Evolutionary conservation across 2,329 filamentous ascomycete species (phyloP).

Genomic region (Dryadomyces quercivorus): DNA sequence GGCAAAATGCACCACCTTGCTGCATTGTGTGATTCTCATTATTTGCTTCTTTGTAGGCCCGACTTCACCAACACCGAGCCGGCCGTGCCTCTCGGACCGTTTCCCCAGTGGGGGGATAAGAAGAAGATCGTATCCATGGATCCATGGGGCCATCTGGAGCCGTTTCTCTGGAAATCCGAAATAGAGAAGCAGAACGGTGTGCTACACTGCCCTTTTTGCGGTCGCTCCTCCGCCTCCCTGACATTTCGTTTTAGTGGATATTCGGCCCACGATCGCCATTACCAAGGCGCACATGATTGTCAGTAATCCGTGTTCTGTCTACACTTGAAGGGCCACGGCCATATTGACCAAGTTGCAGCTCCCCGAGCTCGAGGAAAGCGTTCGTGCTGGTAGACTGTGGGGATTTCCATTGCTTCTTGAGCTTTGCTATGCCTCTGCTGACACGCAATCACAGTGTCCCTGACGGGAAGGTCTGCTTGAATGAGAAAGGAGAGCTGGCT

Average conservation of each 20-base stretch:
- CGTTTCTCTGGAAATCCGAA: slow-evolving; percentile 69
- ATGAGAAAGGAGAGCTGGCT: slow-evolving; percentile 71
- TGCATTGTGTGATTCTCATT: not conserved
- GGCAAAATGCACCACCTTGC: not conserved
- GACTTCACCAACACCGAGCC: slow-evolving; percentile 71
- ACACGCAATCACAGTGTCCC: slow-evolving; percentile 28
- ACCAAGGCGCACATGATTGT: slow-evolving; percentile 88
- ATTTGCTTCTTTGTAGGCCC: slow-evolving; percentile 24
- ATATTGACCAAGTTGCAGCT: slow-evolving; percentile 31
- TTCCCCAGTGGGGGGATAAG: slow-evolving; percentile 76
- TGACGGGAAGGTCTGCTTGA: slow-evolving; percentile 86
- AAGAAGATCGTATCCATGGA: slow-evolving; percentile 98
- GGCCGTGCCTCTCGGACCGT: slow-evolving; percentile 77
- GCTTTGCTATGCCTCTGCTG: not conserved
- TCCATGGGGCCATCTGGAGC: slow-evolving; percentile 76
- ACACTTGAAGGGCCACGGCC: too few relatives aligned
- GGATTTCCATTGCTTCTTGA: not conserved
- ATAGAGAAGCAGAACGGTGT: slow-evolving; percentile 62
- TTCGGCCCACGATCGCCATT: slow-evolving; percentile 81
- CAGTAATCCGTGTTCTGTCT: slow-evolving; percentile 1
- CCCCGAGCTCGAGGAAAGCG: slow-evolving; percentile 86
- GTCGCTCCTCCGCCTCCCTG: not conserved
- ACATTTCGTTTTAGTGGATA: slow-evolving; percentile 46
- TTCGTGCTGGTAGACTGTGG: slow-evolving; percentile 62
- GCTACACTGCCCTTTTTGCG: not conserved